Evolutionary conservation across 768 basidiomycete genomes (phyloP).

Genomic region (Termitomyces heimii): DNA sequence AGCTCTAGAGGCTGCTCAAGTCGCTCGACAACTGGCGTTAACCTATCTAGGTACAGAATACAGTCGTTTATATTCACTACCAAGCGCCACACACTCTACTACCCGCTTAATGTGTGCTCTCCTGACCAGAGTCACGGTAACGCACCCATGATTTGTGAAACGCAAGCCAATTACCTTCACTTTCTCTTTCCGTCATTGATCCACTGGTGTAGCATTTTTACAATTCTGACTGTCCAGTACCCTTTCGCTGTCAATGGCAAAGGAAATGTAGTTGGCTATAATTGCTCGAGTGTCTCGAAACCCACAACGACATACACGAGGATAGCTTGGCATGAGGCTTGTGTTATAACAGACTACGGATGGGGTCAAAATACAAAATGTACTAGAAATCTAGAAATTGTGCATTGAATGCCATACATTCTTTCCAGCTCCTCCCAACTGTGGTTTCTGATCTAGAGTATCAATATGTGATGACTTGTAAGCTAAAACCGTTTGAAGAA

Average conservation of each 20-base stretch:
- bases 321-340: no score
- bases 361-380: no score
- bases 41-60: no score
- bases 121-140: background rate
- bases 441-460: background rate
- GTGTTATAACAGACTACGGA: no score
- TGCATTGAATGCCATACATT: background rate
- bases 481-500: background rate
- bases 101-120: background rate
- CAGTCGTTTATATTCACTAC: background rate
- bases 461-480: background rate
- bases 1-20: constrained; percentile 24
- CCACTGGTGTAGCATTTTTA: no score
- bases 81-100: background rate
- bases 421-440: background rate
- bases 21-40: constrained; percentile 13
- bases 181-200: no score
- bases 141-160: background rate
- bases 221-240: no score
- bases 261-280: background rate
- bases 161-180: no score
- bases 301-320: background rate
- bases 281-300: background rate
- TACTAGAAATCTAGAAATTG: background rate
- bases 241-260: no score